Evolutionary conservation across 495 filamentous ascomycete genomes (phyloP), one percentile per base, ranked within the genome.

Genomic region (Xylaria flabelliformis): DNA sequence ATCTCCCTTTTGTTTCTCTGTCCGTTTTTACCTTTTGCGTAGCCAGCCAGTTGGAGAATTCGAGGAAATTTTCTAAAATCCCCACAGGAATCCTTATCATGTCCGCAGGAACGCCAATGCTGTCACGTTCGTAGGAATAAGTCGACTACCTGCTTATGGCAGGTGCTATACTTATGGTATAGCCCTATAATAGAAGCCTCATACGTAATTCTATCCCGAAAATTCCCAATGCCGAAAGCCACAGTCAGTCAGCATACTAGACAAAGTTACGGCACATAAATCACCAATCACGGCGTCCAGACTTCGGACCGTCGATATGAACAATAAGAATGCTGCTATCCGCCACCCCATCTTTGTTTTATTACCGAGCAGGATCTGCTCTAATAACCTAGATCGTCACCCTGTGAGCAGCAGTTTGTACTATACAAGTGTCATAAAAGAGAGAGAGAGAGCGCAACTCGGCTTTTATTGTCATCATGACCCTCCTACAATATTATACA

Each of bases 191-290:
- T 17, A n/a, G 39, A 42, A 41, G 24, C 42, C 32, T 51, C 50
- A 42, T 67, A 50, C 21, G 46, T 51, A 34, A 29, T 36, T 7
- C 7, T 36, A 44, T 26, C 48, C 42, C 24, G 13, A 32, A 34
- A 24, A 50, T 8, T 44, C 41, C 46, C 62, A 63, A 6, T 48
- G 26, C 32, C 48, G 32, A 67, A 41, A 53, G 64, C 36, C 44
- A 67, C 48, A 39, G 64, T 67, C 46, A 32, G 48, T 36, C 48
- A 67, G 64, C 42, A 21, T 51, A 39, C 36, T 39, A 63, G 19
- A 21, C 59, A 6, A 63, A 42, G n/a, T 12, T 36, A 7, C n/a
- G 36, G n/a, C 32, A 42, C 36, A 2, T 26, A 4, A 39, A 63
- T 19, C n/a, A 39, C 36, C 36, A 63, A 63, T 42, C 59, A 39